Evolutionary conservation across 176 grass and related monocot genomes (phyloP).

Genomic region (Bromus sterilis): DNA sequence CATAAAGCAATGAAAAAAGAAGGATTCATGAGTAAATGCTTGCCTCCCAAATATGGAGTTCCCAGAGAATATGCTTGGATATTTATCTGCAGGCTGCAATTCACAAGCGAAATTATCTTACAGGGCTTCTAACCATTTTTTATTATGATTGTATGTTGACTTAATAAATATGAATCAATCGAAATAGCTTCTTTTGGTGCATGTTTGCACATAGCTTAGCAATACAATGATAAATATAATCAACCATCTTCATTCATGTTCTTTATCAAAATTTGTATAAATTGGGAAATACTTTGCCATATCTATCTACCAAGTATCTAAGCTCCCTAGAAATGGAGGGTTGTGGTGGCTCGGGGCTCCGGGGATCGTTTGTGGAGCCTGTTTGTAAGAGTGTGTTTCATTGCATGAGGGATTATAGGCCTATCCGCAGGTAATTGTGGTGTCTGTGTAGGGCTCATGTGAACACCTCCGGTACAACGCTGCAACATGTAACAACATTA

Average conservation of each 20-base stretch:
- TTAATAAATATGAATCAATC: constrained; percentile 3
- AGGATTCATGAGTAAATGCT: constrained; percentile 1
- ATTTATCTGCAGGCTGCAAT: constrained; percentile 62
- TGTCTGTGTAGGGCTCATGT: too few species aligned
- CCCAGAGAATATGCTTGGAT: constrained; percentile 46
- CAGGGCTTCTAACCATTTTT: neutral
- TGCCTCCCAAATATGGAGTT: constrained; percentile 65
- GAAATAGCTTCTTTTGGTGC: neutral
- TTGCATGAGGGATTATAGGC: too few species aligned
- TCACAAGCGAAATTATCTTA: constrained; percentile 8
- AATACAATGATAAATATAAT: neutral
- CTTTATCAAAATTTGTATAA: constrained; percentile 5
- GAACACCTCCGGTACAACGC: too few species aligned
- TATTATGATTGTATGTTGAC: neutral
- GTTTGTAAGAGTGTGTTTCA: too few species aligned
- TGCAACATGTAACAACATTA: too few species aligned
- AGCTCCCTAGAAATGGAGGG: too few species aligned
- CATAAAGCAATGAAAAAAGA: neutral
- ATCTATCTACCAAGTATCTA: too few species aligned
- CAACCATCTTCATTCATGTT: neutral
- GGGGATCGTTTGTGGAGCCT: too few species aligned
- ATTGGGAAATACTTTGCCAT: neutral
- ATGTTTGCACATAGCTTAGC: neutral
- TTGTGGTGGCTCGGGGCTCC: too few species aligned
- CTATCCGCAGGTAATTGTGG: too few species aligned